Base-by-base conservation (phyloP, 2,329 filamentous ascomycete genomes). In the Beauveria caledonica region DNA sequence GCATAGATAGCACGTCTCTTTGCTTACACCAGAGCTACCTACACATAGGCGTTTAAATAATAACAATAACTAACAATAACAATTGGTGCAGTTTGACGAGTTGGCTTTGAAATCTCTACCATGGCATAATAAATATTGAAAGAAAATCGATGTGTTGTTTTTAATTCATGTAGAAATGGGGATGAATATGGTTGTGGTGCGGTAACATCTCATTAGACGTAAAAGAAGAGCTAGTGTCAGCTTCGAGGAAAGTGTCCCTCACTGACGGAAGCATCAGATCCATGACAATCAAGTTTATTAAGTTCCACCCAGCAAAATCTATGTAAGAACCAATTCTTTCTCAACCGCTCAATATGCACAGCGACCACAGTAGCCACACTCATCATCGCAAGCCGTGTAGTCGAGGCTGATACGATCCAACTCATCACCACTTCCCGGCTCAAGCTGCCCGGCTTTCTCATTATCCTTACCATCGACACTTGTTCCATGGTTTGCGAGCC, bases 321-420 rank as follows among this genome's bases (percentile, higher is more conserved):
- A n/a, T 40, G 36, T 42, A 44, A 44, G 27, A 42, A 42, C 13
- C 21, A 25, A 53, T 51, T 36, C 29, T 52, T 40, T 42, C 15
- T 54, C 27, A 36, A 36, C 27, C n/a, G 25, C 44, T 65, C 27
- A 66, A 45, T 66, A 66, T 17, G 50, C 61, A 58, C 66, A 69
- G 17, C 45, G 53, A 17, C 66, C 67, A 60, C 67, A 69, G 42
- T 69, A 69, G 9, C 62, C 66, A 60, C 67, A 68, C 11, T 60
- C 53, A 1, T 62, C 60, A 15, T 58, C 60, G 50, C 66, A 68
- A 25, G 63, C 66, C 10, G 66, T 67, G 45, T 63, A 68, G 44
- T 69, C 66, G 13, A 56, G 54, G 25, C 57, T 60, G 21, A 44
- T 52, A 36, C 9, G 60, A 27, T 21, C 48, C 5, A 52, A 60